Evolutionary conservation across 129 eudicot genomes (phyloP).

Genomic region (Flaveria robusta): DNA sequence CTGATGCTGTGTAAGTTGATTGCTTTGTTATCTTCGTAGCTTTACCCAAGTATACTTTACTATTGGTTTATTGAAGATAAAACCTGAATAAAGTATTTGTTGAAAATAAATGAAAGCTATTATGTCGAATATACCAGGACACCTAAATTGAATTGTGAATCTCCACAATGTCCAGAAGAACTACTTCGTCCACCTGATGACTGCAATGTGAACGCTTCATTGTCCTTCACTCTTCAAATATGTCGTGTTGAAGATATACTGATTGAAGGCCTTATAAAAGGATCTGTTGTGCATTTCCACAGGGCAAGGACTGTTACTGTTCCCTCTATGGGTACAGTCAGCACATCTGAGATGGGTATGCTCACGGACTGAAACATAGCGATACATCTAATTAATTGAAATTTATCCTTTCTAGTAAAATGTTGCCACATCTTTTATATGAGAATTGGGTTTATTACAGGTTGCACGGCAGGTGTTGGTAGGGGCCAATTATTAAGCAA

Average conservation of each 20-base stretch:
- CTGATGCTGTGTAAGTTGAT: conserved; percentile 69
- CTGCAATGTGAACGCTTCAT: conserved; percentile 89
- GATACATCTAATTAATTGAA: background rate
- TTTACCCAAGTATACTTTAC: conserved; percentile 2
- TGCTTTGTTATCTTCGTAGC: conserved; percentile 17
- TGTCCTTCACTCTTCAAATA: conserved; percentile 90
- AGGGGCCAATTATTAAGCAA: conserved; percentile 53
- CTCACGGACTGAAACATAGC: background rate
- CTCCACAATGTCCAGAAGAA: conserved; percentile 73
- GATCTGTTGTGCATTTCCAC: conserved; percentile 93
- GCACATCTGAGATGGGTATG: conserved; percentile 88
- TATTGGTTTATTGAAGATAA: conserved; percentile 6
- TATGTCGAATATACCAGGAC: conserved; percentile 49
- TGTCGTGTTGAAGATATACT: conserved; percentile 98
- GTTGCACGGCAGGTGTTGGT: conserved; percentile 87
- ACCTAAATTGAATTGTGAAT: conserved; percentile 77
- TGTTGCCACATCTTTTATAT: background rate
- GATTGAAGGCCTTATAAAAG: conserved; percentile 82
- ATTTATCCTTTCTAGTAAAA: conserved; percentile 12
- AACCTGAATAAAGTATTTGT: background rate
- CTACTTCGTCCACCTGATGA: conserved; percentile 94
- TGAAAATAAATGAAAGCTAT: conserved; percentile 9
- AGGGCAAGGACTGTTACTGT: conserved; percentile 76
- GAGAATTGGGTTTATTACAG: conserved; percentile 40
- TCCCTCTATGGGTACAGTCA: conserved; percentile 66